Evolutionary conservation across 1,284 basidiomycete genomes (phyloP).

Genomic region (Ganoderma sinense): DNA sequence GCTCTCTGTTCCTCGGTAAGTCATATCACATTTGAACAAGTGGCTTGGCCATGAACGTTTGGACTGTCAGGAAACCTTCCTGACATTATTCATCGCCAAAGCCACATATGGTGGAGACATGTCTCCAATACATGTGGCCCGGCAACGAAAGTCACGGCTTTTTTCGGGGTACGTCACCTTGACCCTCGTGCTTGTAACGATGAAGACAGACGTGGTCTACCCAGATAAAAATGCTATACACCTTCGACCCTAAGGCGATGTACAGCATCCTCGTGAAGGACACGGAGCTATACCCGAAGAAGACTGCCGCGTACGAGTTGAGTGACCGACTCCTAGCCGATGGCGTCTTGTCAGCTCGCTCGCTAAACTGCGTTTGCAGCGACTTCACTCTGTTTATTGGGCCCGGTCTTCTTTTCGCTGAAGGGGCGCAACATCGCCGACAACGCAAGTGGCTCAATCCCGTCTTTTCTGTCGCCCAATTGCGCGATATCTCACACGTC

Average conservation of each 20-base stretch:
- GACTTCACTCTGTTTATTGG: conserved; percentile 20
- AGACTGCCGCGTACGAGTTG: conserved; percentile 9
- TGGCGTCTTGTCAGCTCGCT: no score
- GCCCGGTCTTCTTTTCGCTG: conserved; percentile 19
- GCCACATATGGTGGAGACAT: not conserved
- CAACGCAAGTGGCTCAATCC: conserved; percentile 29
- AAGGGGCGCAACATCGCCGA: conserved; percentile 20
- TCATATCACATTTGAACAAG: not conserved
- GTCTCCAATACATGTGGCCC: not conserved
- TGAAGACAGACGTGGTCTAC: not conserved
- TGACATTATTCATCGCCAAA: not conserved
- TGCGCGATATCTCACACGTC: conserved; percentile 23
- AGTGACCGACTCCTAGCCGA: not conserved
- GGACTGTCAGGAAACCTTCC: not conserved
- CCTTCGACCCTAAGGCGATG: conserved; percentile 43
- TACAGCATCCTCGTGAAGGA: conserved; percentile 50
- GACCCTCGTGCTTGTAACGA: not conserved
- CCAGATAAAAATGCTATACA: conserved; percentile 16
- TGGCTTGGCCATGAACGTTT: not conserved
- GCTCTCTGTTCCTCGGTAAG: not conserved
- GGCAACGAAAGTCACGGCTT: not conserved
- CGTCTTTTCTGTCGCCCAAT: conserved; percentile 24
- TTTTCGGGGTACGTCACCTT: not conserved
- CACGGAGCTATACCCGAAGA: conserved; percentile 27
- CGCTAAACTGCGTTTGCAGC: not conserved